A percentile compares a stretch with the other conserved stretches of the same genome.
Evolutionary conservation across 1,284 basidiomycete species (phyloP).

Genomic region (Ganoderma sp.): DNA sequence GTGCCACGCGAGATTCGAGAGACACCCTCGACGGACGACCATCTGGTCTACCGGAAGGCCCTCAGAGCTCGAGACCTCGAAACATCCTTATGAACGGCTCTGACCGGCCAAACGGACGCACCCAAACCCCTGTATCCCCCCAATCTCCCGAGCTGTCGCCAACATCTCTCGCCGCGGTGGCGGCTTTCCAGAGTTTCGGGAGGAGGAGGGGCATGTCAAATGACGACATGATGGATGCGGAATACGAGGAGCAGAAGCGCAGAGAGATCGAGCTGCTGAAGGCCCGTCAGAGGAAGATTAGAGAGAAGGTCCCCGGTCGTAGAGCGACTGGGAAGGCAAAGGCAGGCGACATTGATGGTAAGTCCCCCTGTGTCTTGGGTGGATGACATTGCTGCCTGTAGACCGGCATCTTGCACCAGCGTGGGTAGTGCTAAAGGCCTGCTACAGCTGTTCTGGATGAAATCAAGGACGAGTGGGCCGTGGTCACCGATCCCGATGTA

Average conservation of each 20-base stretch:
- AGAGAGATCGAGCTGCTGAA: slow-evolving; percentile 65
- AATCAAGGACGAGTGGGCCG: slow-evolving; percentile 90
- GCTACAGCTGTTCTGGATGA: slow-evolving; percentile 77
- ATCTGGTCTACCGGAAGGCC: slow-evolving; percentile 30
- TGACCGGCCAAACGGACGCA: slow-evolving; percentile 26
- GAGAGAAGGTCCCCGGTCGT: slow-evolving; percentile 67
- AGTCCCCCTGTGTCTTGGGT: slow-evolving; percentile 34
- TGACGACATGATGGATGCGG: slow-evolving; percentile 47
- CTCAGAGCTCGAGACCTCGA: slow-evolving; percentile 29
- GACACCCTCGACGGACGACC: slow-evolving; percentile 38
- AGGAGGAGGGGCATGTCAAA: slow-evolving; percentile 62
- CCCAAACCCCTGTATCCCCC: slow-evolving; percentile 28
- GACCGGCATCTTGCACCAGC: not conserved
- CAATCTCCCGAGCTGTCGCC: slow-evolving; percentile 39
- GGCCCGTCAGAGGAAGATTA: slow-evolving; percentile 65
- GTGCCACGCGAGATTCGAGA: slow-evolving; percentile 36
- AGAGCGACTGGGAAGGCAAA: slow-evolving; percentile 57
- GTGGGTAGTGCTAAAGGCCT: slow-evolving; percentile 13
- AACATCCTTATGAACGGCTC: slow-evolving; percentile 33
- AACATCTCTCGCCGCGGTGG: slow-evolving; percentile 60
- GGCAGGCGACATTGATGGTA: slow-evolving; percentile 80
- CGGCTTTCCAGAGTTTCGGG: slow-evolving; percentile 71
- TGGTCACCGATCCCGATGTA: slow-evolving; percentile 85
- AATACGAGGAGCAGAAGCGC: slow-evolving; percentile 57
- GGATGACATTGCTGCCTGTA: not conserved